Evolutionary conservation across 2,329 filamentous ascomycete species (phyloP).

Genomic region (Sporothrix luriei): DNA sequence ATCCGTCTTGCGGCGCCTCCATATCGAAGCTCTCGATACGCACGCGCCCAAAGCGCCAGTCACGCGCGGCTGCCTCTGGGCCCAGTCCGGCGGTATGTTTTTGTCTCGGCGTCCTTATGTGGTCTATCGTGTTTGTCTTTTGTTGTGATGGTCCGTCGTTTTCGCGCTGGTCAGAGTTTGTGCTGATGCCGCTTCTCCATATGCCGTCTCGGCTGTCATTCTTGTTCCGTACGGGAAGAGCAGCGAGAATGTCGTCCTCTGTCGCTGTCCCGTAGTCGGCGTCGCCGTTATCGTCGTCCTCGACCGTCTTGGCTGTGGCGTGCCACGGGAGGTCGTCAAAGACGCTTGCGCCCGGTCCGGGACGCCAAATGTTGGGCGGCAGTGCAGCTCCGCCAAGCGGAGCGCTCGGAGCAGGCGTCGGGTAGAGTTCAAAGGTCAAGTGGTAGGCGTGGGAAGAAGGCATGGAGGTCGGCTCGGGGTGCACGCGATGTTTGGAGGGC

Average conservation of each 20-base stretch:
- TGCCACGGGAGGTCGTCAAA: constrained; percentile 61
- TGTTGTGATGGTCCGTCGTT: neutral
- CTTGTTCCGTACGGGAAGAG: neutral
- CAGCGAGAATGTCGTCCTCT: neutral
- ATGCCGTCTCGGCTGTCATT: neutral
- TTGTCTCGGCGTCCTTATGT: neutral
- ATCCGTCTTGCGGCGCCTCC: constrained; percentile 35
- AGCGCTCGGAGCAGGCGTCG: constrained; percentile 47
- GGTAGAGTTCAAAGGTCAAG: constrained; percentile 67
- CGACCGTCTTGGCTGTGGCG: constrained; percentile 41
- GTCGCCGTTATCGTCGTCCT: neutral
- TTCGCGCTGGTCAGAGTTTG: neutral
- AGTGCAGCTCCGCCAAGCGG: neutral
- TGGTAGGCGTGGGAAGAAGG: constrained; percentile 66
- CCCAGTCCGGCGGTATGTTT: constrained; percentile 47
- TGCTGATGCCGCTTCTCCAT: neutral
- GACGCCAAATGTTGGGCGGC: constrained; percentile 50
- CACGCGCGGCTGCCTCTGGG: constrained; percentile 56
- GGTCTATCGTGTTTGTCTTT: neutral
- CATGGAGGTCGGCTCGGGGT: constrained; percentile 45
- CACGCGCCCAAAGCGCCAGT: constrained; percentile 83
- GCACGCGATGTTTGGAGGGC: neutral
- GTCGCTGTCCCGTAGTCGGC: neutral
- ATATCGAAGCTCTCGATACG: constrained; percentile 81
- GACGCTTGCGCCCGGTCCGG: constrained; percentile 52